Conservation (phyloP, 2,329 filamentous ascomycete genomes). For the Orbilia oligospora region DNA sequence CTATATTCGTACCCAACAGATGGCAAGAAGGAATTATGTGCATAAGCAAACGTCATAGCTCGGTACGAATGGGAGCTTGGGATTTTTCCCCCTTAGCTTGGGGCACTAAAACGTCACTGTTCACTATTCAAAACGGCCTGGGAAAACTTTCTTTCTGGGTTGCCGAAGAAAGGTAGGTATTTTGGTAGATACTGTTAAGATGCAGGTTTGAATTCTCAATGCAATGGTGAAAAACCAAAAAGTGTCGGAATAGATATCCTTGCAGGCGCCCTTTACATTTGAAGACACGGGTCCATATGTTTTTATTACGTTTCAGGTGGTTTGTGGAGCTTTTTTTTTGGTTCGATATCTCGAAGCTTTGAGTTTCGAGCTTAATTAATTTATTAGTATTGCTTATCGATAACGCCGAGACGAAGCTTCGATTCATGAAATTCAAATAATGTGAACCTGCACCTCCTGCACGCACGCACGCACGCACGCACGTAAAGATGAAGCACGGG, state of each 20-base stretch:
- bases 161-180: too few species aligned
- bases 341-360: not conserved
- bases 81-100: conserved; percentile 3
- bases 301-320: conserved; percentile 30
- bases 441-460: too few species aligned
- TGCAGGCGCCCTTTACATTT: not conserved
- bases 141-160: not conserved
- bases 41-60: conserved; percentile 61
- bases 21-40: conserved; percentile 59
- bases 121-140: conserved; percentile 33
- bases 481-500: not conserved
- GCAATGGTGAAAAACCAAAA: not conserved
- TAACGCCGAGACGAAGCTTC: conserved; percentile 23
- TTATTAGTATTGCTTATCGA: conserved; percentile 53
- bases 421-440: too few species aligned
- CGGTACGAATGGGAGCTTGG: conserved; percentile 44
- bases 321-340: not conserved
- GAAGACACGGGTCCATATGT: not conserved
- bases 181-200: too few species aligned
- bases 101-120: conserved; percentile 52
- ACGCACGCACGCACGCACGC: too few species aligned
- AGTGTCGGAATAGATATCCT: conserved; percentile 13
- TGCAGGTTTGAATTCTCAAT: conserved; percentile 30
- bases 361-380: not conserved
- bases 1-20: conserved; percentile 60